Evolutionary conservation across 805 yeast genomes (phyloP).

Genomic region (Zygotorulaspora florentina): DNA sequence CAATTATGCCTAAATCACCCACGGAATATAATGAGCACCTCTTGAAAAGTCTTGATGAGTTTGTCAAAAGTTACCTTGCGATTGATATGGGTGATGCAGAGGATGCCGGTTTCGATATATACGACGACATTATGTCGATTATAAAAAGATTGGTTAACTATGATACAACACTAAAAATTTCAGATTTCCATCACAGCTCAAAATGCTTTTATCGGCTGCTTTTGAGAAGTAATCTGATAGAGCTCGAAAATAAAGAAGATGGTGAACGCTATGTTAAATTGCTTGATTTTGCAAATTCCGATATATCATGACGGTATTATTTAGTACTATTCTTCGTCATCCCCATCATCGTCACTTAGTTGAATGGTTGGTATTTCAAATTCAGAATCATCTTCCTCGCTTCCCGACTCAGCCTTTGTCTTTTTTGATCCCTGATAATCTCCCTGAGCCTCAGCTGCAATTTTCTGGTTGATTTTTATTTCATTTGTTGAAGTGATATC

Average conservation of each 20-base stretch:
- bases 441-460: not conserved
- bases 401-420: constrained; percentile 7
- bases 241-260: constrained; percentile 1
- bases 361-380: constrained; percentile 32
- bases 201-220: constrained; percentile 22
- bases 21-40: constrained; percentile 13
- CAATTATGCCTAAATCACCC: not conserved
- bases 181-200: constrained; percentile 18
- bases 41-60: constrained; percentile 9
- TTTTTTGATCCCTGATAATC: not conserved
- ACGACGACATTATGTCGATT: constrained; percentile 4
- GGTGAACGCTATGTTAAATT: constrained; percentile 14
- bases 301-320: constrained; percentile 3
- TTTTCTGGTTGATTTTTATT: not conserved
- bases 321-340: not conserved
- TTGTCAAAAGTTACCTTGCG: constrained; percentile 16
- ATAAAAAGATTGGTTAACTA: constrained; percentile 17
- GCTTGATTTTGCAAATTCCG: constrained; percentile 17
- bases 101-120: constrained; percentile 5
- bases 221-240: constrained; percentile 15
- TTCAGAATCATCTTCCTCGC: constrained; percentile 29
- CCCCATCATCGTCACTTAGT: constrained; percentile 22
- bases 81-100: constrained; percentile 15
- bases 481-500: not conserved
- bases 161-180: constrained; percentile 15